Percentiles rank a stretch among this genome's conserved stretches.
Conservation (phyloP, 768 basidiomycete genomes). For the Psilocybe cyanescens region DNA sequence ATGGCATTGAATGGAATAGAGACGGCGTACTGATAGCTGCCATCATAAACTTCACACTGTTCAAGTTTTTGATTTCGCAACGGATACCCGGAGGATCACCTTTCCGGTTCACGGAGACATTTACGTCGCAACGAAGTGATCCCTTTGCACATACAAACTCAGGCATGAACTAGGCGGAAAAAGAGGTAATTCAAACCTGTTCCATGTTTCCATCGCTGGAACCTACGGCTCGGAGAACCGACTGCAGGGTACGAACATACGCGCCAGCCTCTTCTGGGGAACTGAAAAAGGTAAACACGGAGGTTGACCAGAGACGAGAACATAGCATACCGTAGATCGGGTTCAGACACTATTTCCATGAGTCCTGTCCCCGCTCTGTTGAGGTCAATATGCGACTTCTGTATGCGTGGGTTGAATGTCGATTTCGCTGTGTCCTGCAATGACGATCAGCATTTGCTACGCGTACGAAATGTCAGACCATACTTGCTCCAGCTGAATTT, state of each 20-base stretch:
- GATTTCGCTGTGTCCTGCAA: conserved; percentile 91
- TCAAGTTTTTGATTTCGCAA: conserved; percentile 97
- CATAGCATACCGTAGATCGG: conserved; percentile 73
- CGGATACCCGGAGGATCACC: conserved; percentile 75
- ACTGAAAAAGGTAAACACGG: conserved; percentile 35
- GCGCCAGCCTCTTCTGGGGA: conserved; percentile 90
- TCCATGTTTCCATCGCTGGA: conserved; percentile 98
- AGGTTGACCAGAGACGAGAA: not conserved
- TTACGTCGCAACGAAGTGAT: conserved; percentile 93
- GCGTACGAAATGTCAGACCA: conserved; percentile 12
- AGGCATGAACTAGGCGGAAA: not conserved
- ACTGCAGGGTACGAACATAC: conserved; percentile 85
- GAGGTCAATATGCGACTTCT: conserved; percentile 73
- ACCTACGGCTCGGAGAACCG: conserved; percentile 79
- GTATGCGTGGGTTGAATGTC: conserved; percentile 54
- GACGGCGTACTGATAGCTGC: conserved; percentile 75
- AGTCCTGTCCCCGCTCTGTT: conserved; percentile 89
- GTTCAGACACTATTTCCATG: conserved; percentile 95
- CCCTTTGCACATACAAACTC: conserved; percentile 54
- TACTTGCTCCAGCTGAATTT: conserved; percentile 96
- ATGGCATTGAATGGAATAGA: not conserved
- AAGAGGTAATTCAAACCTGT: conserved; percentile 53
- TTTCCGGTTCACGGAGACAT: conserved; percentile 83
- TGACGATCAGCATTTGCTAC: not conserved
- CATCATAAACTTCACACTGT: conserved; percentile 84